Base-by-base conservation (phyloP, 352 stramenopile genomes). In the Globisporangium cystogenes region DNA sequence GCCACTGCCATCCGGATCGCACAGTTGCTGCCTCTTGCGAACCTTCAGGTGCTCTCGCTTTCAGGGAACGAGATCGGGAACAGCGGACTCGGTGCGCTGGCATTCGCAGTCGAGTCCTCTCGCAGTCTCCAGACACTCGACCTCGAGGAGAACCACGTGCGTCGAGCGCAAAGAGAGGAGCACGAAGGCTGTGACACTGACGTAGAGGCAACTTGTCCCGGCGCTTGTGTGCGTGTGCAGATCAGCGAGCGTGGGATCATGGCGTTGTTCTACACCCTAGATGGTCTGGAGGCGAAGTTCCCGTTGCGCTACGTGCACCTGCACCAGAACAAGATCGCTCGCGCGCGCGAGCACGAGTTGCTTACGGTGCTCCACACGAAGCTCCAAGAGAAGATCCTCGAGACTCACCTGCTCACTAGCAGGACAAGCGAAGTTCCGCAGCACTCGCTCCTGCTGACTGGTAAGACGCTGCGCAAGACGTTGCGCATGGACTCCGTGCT, bases 91-190 rank as follows among this genome's bases (percentile, higher is more conserved):
- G 65, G 67, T 1, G 67, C 65, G 14, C 46, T 87, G 11, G 70
- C 68, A 0, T 86, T 86, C 37, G 62, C 68, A 2, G 48, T 87
- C 10, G 74, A 84, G 40, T 46, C 67, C 21, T 60, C 60, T 2
- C n/a, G 52, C 20, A 46, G 43, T 1, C 45, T 87, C 7, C 57
- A 77, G 26, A 72, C 64, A 10, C 62, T 87, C 1, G 70, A 79
- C 24, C 53, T 87, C 0, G 74, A 80, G 4, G 51, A 75, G 3
- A 87, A 87, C 26, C 51, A 72, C 59, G 74, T 86, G 7, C 35
- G 37, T 54, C 12, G 18, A 46, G 20, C 26, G 15, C 26, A 1
- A 16, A 0, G 14, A 7, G 55, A 16, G 7, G 26, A 36, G 36
- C 7, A 14, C 20, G 10, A 40, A 2, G 35, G n/a, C 15, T 14